These are phyloP conservation scores for Silene vulgaris DNA, from an alignment of 179 eudicot species.

Conservation along the genomic window DNA sequence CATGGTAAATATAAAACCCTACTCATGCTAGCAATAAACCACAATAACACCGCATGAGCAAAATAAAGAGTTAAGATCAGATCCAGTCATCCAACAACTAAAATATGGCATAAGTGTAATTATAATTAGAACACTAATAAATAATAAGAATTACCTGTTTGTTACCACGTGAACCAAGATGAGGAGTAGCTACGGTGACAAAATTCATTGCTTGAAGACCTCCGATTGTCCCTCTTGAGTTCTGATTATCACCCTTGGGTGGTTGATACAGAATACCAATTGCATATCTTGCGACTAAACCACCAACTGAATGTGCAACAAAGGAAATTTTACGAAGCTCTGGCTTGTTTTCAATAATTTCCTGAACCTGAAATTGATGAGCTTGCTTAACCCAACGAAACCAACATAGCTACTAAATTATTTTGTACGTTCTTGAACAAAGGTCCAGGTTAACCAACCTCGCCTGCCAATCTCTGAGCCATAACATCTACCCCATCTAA, in stretches of 20 bases:
- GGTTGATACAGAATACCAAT: conserved; percentile 73
- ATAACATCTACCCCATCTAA: conserved; percentile 96
- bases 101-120: background rate
- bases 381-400: conserved; percentile 6
- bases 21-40: conserved; percentile 5
- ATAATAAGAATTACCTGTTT: conserved; percentile 53
- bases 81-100: background rate
- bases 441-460: conserved; percentile 46
- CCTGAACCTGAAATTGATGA: conserved; percentile 57
- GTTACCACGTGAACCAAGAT: conserved; percentile 98
- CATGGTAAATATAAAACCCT: background rate
- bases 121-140: background rate
- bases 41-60: background rate
- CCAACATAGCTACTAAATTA: background rate
- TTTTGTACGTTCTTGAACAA: conserved; percentile 7
- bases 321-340: conserved; percentile 70
- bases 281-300: conserved; percentile 89
- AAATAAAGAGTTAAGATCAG: conserved; percentile 2
- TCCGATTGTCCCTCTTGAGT: conserved; percentile 61
- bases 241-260: conserved; percentile 31
- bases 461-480: conserved; percentile 86
- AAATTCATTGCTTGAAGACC: conserved; percentile 85
- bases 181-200: conserved; percentile 95
- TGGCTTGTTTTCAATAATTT: conserved; percentile 57
- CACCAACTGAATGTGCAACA: conserved; percentile 95